These are phyloP conservation scores for Aspergillus awamori DNA, from an alignment of 2,329 filamentous ascomycete genomes.

Conservation along the genomic window DNA sequence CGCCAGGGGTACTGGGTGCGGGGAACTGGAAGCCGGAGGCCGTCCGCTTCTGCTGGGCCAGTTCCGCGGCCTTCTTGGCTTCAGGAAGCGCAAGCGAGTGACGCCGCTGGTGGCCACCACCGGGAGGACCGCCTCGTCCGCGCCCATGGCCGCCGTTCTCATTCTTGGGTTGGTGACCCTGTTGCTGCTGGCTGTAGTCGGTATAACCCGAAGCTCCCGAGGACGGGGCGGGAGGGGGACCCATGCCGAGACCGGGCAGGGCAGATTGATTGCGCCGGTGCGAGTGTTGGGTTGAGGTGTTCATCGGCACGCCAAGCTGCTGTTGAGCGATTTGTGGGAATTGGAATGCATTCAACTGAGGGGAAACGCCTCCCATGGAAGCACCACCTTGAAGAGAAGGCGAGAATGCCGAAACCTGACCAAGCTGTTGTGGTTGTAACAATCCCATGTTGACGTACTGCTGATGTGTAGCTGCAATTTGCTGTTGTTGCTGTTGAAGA, in stretches of 20 bases:
- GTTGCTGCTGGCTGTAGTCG: slow-evolving; percentile 71
- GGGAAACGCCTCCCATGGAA: slow-evolving; percentile 71
- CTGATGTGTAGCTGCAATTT: slow-evolving; percentile 93
- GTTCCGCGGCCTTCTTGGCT: slow-evolving; percentile 94
- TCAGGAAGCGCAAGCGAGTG: slow-evolving; percentile 94
- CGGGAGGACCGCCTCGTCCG: slow-evolving; percentile 71
- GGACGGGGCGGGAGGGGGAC: slow-evolving; percentile 88
- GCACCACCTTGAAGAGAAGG: slow-evolving; percentile 69
- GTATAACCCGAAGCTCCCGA: slow-evolving; percentile 84
- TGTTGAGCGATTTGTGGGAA: slow-evolving; percentile 80
- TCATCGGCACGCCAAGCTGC: slow-evolving; percentile 70
- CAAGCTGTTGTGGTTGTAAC: slow-evolving; percentile 82
- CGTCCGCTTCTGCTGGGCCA: slow-evolving; percentile 95
- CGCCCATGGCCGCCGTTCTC: slow-evolving; percentile 72
- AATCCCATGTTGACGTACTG: slow-evolving; percentile 98
- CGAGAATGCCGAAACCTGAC: slow-evolving; percentile 71
- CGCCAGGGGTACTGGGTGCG: slow-evolving; percentile 63
- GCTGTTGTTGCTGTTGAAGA: slow-evolving; percentile 95
- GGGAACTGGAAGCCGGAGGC: slow-evolving; percentile 95
- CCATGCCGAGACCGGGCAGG: slow-evolving; percentile 88
- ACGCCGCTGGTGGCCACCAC: slow-evolving; percentile 82
- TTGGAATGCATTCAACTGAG: slow-evolving; percentile 79
- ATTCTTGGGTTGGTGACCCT: slow-evolving; percentile 66
- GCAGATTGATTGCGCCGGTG: slow-evolving; percentile 99
- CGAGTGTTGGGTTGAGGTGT: slow-evolving; percentile 75